phyloP scores from a whole-genome alignment of 2,329 filamentous ascomycete species.

The Penicillium sumatraense region DNA sequence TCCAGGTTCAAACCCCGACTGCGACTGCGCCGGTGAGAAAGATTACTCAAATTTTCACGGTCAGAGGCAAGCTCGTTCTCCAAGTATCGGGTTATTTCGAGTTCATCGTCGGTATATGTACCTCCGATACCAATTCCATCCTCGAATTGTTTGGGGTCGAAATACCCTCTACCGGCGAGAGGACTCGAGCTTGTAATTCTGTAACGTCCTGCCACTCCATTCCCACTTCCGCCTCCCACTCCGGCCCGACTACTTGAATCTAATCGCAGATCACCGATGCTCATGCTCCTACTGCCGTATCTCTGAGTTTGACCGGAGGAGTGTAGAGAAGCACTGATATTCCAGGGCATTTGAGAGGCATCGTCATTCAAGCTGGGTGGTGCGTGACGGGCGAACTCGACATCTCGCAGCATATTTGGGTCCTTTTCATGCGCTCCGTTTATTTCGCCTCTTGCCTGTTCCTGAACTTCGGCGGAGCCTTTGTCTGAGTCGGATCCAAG shows the following conservation, averaged over 20 bases:
- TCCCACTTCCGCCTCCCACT: background rate
- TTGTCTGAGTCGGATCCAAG: background rate
- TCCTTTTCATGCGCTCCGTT: too few species aligned
- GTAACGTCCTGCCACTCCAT: slow-evolving; percentile 41
- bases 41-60: slow-evolving; percentile 36
- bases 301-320: slow-evolving; percentile 51
- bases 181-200: slow-evolving; percentile 65
- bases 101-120: slow-evolving; percentile 22
- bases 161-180: slow-evolving; percentile 57
- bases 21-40: slow-evolving; percentile 32
- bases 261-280: background rate
- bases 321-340: slow-evolving; percentile 60
- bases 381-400: slow-evolving; percentile 74
- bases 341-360: slow-evolving; percentile 72
- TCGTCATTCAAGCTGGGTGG: slow-evolving; percentile 70
- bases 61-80: slow-evolving; percentile 37
- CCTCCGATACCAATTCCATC: too few species aligned
- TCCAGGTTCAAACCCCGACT: background rate
- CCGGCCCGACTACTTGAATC: slow-evolving; percentile 9
- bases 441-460: too few species aligned
- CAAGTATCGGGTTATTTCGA: slow-evolving; percentile 39
- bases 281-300: slow-evolving; percentile 41
- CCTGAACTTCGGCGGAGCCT: too few species aligned
- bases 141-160: slow-evolving; percentile 24
- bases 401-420: slow-evolving; percentile 49